Base-by-base conservation (phyloP, 148 eudicot species). In the Chenopodium album region DNA sequence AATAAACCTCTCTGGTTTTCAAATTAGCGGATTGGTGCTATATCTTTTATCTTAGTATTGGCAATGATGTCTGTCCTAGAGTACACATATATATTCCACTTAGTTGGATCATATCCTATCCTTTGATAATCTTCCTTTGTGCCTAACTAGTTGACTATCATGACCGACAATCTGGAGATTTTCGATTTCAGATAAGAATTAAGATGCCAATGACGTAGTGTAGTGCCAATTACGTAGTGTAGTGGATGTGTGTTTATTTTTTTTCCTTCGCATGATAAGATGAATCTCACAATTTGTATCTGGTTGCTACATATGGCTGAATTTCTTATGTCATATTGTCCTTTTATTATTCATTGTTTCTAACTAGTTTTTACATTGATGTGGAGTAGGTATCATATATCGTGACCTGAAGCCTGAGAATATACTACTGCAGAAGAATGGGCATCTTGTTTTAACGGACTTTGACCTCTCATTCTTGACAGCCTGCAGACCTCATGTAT, bases 361-460 rank as follows among this genome's bases (percentile, higher is more conserved):
- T 75, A 34, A 81, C 64, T 48, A 74, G 59, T 23, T 71, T 75
- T 31, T 47, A 62, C 79, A 50, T 31, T 81, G 37, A 67, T 56
- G 23, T 81, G 83, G 74, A 80, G 78, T 92, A 96, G 99, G 99
- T 77, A 89, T 96, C 80, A 90, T 96, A 77, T 96, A 94, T 83
- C 94, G 99, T 52, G 99, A 96, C 87, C 79, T 96, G 76, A 96
- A 96, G 87, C 99, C 99, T 80, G 99, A 96, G 86, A 96, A 96
- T 84, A 80, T 96, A 85, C 87, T 96, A 69, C 91, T 96, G 75
- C 98, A 96, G 78, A 86, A 84, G 72, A 90, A 94, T 80, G 99
- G 99, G 69, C 99, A 96, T 83, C 76, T 92, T 54, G 90, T 96
- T 47, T 84, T 96, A 88, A 89, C 98, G 22, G 99, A 96, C 87